phyloP scores from a whole-genome alignment of 106 monocot genomes.

The Narthecium ossifragum region DNA sequence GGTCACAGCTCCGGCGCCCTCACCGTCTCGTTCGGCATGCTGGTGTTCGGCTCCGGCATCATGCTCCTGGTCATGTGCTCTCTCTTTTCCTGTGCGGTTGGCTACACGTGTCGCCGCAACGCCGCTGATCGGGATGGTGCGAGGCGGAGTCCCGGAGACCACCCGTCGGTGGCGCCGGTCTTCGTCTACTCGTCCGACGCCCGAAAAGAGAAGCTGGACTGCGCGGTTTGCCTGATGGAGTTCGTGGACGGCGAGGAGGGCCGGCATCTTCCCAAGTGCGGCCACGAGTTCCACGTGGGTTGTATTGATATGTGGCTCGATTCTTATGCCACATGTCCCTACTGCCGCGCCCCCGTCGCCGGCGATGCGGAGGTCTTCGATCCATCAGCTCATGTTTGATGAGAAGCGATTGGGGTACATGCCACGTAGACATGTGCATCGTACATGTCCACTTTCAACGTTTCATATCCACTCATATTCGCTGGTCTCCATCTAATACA shows the following conservation, averaged over 20 bases:
- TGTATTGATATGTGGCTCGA: constrained; percentile 10
- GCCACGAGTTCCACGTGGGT: constrained; percentile 1
- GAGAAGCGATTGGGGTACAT: too few species aligned
- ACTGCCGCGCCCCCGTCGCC: not conserved
- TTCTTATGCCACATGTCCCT: not conserved
- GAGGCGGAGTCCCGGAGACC: not conserved
- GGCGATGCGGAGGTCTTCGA: not conserved
- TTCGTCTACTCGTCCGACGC: not conserved
- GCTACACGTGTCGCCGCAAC: not conserved
- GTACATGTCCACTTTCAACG: too few species aligned
- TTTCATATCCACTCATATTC: too few species aligned
- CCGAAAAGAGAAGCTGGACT: constrained; percentile 1
- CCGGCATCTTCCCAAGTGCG: not conserved
- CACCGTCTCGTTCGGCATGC: too few species aligned
- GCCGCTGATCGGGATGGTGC: too few species aligned
- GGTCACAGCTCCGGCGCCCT: too few species aligned
- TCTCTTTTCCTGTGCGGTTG: not conserved
- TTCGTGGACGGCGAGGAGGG: constrained; percentile 1
- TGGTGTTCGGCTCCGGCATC: too few species aligned
- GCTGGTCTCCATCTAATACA: not conserved
- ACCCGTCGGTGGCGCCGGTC: not conserved
- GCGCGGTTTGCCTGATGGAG: constrained; percentile 2
- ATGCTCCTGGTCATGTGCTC: not conserved
- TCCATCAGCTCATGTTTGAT: not conserved
- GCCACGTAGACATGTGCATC: too few species aligned